Base-by-base conservation (phyloP, 2,329 filamentous ascomycete genomes). In the Pseudogymnoascus sp. region DNA sequence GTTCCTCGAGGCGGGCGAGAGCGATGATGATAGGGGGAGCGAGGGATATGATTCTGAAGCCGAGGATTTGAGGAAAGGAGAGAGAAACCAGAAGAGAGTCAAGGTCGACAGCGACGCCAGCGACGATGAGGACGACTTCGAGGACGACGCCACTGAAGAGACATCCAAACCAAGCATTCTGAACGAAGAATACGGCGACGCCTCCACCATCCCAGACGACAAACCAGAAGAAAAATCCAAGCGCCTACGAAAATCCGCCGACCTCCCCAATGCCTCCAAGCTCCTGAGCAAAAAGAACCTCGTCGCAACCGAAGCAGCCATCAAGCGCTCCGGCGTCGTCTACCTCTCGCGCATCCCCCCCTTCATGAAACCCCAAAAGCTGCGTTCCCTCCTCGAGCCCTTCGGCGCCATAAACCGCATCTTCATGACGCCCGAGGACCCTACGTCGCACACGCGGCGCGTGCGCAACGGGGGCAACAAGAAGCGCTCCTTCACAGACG, bases 281-380 rank as follows among this genome's bases (percentile, higher is more conserved):
- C 78, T 82, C 42, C 76, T 89, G 65, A 79, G 82, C 44, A 85
- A 87, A 73, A 87, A 89, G 77, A 88, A 90, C 72, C 82, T 90
- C 60, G 82, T 88, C 40, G 80, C 81, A 4, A 83, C 85, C 10
- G 83, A 86, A 66, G 82, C 82, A 36, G 85, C 86, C 21, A 81
- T 88, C 65, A 85, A 84, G 69, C 88, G 87, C 73, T 91, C 89
- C 0, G 91, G 91, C 67, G 89, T 96, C 11, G 80, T 95, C 65
- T 96, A 95, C 77, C 81, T 96, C 66, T 93, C 90, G 4, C 86
- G 91, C 65, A 85, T 95, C 67, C 91, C 91, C 3, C 91, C 91
- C 0, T 96, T 93, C 76, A 95, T 96, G 90, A 93, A 92, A 71
- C 90, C 90, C 6, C 79, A 81, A 61, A 93, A 93, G 72, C 80